A percentile compares a stretch with the other conserved stretches of the same genome.
phyloP scores from a whole-genome alignment of 2,329 filamentous ascomycete species.

The Ceratocystis alfenasii region DNA sequence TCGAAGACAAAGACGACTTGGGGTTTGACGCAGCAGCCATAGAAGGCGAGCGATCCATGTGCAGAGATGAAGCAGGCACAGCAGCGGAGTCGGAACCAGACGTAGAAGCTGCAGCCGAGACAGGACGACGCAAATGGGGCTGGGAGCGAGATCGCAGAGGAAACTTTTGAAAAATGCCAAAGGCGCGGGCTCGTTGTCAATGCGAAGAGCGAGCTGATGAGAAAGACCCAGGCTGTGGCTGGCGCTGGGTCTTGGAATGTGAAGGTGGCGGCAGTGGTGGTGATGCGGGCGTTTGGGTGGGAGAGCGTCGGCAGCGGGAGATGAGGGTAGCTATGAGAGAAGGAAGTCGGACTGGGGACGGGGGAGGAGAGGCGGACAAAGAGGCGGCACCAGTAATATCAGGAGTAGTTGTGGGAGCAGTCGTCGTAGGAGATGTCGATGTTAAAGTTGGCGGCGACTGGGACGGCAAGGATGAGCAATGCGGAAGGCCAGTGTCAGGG shows the following conservation, averaged over 20 bases:
- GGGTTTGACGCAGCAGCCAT: not conserved
- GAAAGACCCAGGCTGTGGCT: no score
- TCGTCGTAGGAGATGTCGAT: not conserved
- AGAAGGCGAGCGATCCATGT: not conserved
- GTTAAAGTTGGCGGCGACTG: not conserved
- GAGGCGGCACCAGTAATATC: not conserved
- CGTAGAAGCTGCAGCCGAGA: not conserved
- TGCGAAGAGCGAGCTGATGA: conserved; percentile 9
- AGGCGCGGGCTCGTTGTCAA: conserved; percentile 22
- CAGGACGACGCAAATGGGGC: conserved; percentile 10
- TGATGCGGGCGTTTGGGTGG: conserved; percentile 1
- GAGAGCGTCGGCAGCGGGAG: conserved; percentile 16
- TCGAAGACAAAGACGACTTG: not conserved
- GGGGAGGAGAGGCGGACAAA: not conserved
- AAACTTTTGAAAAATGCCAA: conserved; percentile 20
- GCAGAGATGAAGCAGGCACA: not conserved
- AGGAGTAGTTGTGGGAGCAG: not conserved
- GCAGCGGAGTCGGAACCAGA: conserved; percentile 1
- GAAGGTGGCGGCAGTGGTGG: not conserved
- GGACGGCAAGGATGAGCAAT: not conserved
- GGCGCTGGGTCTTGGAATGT: no score
- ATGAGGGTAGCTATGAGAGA: conserved; percentile 16
- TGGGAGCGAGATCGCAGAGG: conserved; percentile 16
- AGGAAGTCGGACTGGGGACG: conserved; percentile 1
- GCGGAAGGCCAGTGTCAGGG: conserved; percentile 10